Base-by-base conservation (phyloP, 2,329 filamentous ascomycete species). In the Ustilaginoidea virens region DNA sequence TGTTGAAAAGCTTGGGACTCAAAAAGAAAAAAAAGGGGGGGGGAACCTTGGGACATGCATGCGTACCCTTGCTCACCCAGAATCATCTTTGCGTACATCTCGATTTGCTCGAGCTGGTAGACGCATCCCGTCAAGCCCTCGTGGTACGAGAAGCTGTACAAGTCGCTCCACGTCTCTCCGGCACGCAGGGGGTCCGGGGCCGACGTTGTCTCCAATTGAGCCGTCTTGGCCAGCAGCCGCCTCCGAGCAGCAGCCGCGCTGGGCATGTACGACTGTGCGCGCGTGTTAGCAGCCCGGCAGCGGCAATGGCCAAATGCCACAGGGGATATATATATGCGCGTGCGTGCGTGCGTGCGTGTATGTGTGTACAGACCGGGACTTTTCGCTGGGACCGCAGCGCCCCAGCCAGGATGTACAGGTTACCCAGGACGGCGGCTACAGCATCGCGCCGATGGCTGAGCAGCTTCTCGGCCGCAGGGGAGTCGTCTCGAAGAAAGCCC, bases 21-120 rank as follows among this genome's bases (percentile, higher is more conserved):
- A n/a, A n/a, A n/a, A n/a, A n/a, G n/a, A n/a, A n/a, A n/a, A n/a
- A n/a, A n/a, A n/a, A n/a, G n/a, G n/a, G n/a, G n/a, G n/a, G n/a
- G n/a, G n/a, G n/a, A n/a, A n/a, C n/a, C n/a, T n/a, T n/a, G n/a
- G n/a, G n/a, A n/a, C n/a, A n/a, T n/a, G n/a, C n/a, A n/a, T n/a
- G n/a, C 48, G 39, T 38, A 61, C 52, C 58, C 56, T 39, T 62
- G 58, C 42, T 72, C 66, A 10, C 69, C 68, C 19, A 66, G 60
- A 36, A 73, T 67, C 26, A 62, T 56, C 44, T 70, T 73, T 2
- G 65, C 69, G 33, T 61, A 70, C 35, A 53, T 61, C 40, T 70
- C 61, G 26, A 74, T 44, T 33, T 63, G 56, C 38, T 67, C 60
- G 3, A 72, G 42, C 37, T 72, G 61, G 28, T 60, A 56, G 5